Base-by-base conservation (phyloP, 495 filamentous ascomycete genomes). In the Podospora anserina region DNA sequence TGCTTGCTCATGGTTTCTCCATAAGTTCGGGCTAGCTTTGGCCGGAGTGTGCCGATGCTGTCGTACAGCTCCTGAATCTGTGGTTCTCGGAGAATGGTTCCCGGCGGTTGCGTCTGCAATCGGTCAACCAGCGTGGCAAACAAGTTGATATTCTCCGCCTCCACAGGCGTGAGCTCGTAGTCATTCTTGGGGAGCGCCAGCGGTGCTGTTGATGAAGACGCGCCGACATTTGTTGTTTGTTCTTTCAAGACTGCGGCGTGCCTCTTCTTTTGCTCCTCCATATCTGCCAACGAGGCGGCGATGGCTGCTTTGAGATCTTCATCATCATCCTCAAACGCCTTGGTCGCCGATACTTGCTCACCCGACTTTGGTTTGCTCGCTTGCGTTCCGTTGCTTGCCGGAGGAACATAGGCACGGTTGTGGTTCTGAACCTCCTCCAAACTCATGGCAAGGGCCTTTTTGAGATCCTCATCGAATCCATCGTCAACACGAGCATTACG, bases 1-100 rank as follows among this genome's bases (percentile, higher is more conserved):
- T 98, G 95, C 79, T 98, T 99, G 85, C 94, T 98, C 95, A 98
- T 98, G 0, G 95, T 98, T 80, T 99, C 95, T 53, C 95, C 95
- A 79, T 97, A 98, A 7, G 94, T 97, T 65, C 95, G 87, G 18
- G 96, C 96, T 64, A 99, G 82, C 79, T 99, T 99, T 2, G 95
- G 95, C 61, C 95, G 88, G 68, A 99, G 82, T 3, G 91, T 81
- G 15, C 96, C 94, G 72, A 99, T 97, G 75, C 93, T 95, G 69
- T 98, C 96, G 76, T 99, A 99, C 7, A 99, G 82, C 79, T 99
- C 95, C 76, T 99, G 95, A 56, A 99, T 99, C 73, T 97, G 94
- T 5, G 95, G 95, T 72, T 99, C 96, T 66, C 95, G 84, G 30
- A 99, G 79, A 62, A 99, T 97, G 2, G 95, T 98, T 0, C 95